Conservation (phyloP, 257 asterid genomes). For the Solanum chmielewskii region DNA sequence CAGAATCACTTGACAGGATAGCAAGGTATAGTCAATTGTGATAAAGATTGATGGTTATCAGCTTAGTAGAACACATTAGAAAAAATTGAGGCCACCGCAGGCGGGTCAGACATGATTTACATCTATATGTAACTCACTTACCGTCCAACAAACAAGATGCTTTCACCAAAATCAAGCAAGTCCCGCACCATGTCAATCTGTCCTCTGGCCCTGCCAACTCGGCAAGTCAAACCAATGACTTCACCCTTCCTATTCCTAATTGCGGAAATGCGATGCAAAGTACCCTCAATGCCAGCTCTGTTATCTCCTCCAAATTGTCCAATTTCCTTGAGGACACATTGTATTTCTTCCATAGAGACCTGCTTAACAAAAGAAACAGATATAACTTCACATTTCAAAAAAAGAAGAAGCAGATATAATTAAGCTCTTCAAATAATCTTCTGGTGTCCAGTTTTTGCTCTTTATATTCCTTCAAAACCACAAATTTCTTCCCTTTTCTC, state of each 20-base stretch:
- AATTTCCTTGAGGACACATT: conserved; percentile 46
- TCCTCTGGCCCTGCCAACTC: conserved; percentile 64
- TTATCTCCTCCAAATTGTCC: conserved; percentile 68
- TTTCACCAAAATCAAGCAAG: conserved; percentile 71
- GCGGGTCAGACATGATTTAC: not conserved
- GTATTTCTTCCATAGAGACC: conserved; percentile 59
- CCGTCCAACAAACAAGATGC: conserved; percentile 85
- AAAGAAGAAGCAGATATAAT: not conserved
- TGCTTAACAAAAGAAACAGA: conserved; percentile 5
- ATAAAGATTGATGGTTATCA: not conserved
- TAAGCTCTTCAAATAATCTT: not conserved
- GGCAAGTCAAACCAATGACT: conserved; percentile 67
- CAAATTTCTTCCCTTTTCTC: not conserved
- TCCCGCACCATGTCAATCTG: conserved; percentile 50
- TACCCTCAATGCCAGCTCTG: conserved; percentile 70
- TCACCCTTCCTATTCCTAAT: conserved; percentile 55
- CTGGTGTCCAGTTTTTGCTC: not conserved
- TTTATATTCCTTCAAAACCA: not conserved
- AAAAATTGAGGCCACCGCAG: not conserved
- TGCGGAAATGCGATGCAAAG: conserved; percentile 71
- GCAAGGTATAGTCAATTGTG: not conserved
- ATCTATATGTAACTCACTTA: conserved; percentile 13
- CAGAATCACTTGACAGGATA: not conserved
- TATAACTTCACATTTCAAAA: not conserved
- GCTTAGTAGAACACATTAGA: not conserved